Evolutionary conservation across 2,329 filamentous ascomycete species (phyloP).

Genomic region (Lasiodiplodia hormozganensis): DNA sequence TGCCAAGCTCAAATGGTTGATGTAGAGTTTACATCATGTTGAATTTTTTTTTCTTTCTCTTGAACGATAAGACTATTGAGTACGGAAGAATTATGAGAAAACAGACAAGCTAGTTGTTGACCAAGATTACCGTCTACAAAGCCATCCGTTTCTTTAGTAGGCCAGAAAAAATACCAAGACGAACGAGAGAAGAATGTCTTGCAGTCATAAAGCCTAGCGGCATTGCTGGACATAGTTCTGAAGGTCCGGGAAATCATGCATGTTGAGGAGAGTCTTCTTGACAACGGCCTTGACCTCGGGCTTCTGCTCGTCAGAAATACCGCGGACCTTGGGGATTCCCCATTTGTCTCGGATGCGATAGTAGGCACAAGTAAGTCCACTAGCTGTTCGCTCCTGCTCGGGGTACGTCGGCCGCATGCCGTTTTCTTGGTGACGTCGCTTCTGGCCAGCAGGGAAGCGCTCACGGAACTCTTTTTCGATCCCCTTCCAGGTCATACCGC

Average conservation of each 20-base stretch:
- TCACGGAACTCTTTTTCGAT: slow-evolving; percentile 25
- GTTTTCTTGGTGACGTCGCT: slow-evolving; percentile 21
- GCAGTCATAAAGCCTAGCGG: neutral
- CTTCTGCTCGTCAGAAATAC: slow-evolving; percentile 20
- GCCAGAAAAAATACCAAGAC: neutral
- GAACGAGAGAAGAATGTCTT: neutral
- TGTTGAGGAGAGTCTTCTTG: slow-evolving; percentile 6
- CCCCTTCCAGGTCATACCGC: slow-evolving; percentile 24
- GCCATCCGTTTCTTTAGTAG: neutral
- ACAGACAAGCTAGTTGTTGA: too few relatives aligned
- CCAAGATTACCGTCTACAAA: neutral
- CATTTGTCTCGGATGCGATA: slow-evolving; percentile 25
- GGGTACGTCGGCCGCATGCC: slow-evolving; percentile 26
- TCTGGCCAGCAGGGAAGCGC: slow-evolving; percentile 22
- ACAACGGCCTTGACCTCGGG: slow-evolving; percentile 22
- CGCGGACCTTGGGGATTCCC: slow-evolving; percentile 27
- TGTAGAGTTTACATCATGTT: too few relatives aligned
- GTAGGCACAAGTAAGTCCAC: slow-evolving; percentile 26
- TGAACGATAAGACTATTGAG: too few relatives aligned
- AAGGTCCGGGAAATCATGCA: slow-evolving; percentile 25
- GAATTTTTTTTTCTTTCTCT: too few relatives aligned
- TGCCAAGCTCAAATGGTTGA: too few relatives aligned
- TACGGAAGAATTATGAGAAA: too few relatives aligned
- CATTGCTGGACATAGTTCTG: neutral
- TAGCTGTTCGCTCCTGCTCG: slow-evolving; percentile 13